A percentile compares a stretch with the other conserved stretches of the same genome.
These are phyloP conservation scores for Apiotrichum veenhuisii DNA, from an alignment of 1,284 basidiomycete species.

Conservation along the genomic window DNA sequence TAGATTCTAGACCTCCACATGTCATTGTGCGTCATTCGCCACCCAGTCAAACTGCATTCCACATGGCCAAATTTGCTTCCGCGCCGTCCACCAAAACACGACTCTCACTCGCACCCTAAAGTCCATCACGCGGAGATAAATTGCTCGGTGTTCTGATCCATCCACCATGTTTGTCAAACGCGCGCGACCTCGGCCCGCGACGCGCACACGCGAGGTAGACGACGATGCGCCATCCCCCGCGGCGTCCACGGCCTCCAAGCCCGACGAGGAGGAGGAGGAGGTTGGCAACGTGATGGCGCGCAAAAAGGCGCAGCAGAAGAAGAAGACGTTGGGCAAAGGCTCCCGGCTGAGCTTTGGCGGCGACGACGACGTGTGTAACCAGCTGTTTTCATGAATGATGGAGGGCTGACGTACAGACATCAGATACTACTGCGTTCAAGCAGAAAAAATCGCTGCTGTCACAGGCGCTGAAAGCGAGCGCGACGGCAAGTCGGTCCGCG, in stretches of 20 bases:
- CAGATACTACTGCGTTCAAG: conserved; percentile 37
- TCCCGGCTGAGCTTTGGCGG: conserved; percentile 75
- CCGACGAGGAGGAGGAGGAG: conserved; percentile 19
- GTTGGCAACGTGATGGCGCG: conserved; percentile 40
- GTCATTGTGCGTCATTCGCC: background rate
- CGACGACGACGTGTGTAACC: conserved; percentile 53
- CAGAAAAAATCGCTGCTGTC: conserved; percentile 48
- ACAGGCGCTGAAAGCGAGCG: conserved; percentile 36
- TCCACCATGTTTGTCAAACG: conserved; percentile 45
- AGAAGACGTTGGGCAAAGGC: conserved; percentile 21
- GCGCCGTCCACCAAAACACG: conserved; percentile 5
- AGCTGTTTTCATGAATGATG: background rate
- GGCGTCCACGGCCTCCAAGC: conserved; percentile 26
- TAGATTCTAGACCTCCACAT: background rate
- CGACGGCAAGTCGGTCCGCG: conserved; percentile 13
- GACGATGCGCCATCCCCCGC: conserved; percentile 23
- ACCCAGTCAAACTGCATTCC: background rate
- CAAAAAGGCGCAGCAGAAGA: conserved; percentile 41
- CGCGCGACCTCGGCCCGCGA: conserved; percentile 38
- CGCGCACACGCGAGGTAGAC: conserved; percentile 35
- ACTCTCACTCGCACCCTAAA: background rate
- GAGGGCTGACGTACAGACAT: conserved; percentile 10
- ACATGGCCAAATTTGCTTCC: conserved; percentile 7
- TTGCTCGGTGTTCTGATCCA: background rate
- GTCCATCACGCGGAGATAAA: no score